Conservation (phyloP, 2,329 filamentous ascomycete species). For the Dryadomyces quercus-mongolicae region DNA sequence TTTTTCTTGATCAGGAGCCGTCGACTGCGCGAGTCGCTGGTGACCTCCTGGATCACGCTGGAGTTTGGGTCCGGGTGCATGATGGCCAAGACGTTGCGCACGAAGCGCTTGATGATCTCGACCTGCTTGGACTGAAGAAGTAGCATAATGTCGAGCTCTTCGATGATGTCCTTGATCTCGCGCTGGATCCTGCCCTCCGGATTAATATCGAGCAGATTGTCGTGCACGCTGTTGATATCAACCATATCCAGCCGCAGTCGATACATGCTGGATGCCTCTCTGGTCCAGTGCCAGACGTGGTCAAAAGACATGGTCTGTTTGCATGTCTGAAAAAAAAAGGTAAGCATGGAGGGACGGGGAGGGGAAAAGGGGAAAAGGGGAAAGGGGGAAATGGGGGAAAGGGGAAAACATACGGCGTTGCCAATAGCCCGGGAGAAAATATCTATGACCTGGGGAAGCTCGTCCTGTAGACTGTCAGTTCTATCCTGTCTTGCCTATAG, state of each 20-base stretch:
- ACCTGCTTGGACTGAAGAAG: conserved; percentile 24
- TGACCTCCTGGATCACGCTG: not conserved
- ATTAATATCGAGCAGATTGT: conserved; percentile 26
- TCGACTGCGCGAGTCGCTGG: not conserved
- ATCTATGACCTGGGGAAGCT: conserved; percentile 25
- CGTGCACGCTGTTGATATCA: conserved; percentile 3
- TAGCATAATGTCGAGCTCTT: conserved; percentile 35
- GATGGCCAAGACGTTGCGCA: conserved; percentile 12
- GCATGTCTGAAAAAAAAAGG: conserved; percentile 12
- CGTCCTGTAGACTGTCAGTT: no score
- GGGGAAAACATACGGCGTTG: not conserved
- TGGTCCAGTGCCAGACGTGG: conserved; percentile 24
- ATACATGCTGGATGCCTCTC: not conserved
- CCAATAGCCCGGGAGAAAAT: conserved; percentile 29
- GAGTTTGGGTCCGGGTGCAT: not conserved
- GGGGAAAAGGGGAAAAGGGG: no score
- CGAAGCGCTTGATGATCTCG: conserved; percentile 19
- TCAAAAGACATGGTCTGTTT: conserved; percentile 26
- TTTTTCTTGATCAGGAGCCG: not conserved
- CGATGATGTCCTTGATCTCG: conserved; percentile 33
- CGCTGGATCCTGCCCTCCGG: conserved; percentile 28
- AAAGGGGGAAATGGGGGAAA: no score
- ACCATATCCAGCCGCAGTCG: not conserved
- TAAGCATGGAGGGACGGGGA: no score
- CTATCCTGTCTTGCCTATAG: no score